Base-by-base conservation (phyloP, 2,329 filamentous ascomycete species). In the Macrophomina tecta region DNA sequence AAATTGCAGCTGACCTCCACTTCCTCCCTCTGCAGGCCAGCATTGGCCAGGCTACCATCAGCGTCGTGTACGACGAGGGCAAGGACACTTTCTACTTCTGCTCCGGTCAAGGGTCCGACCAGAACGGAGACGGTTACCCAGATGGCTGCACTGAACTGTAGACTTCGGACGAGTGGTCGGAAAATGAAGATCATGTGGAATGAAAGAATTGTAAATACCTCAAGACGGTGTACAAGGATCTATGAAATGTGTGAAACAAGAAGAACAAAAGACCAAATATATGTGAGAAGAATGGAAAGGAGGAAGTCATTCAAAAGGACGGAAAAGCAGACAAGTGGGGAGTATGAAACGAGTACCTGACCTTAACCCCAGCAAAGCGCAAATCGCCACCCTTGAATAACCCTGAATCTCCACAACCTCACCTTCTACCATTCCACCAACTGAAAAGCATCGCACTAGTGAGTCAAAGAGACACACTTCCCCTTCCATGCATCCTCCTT, bases 401-500 rank as follows among this genome's bases (percentile, higher is more conserved):
- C 23, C 23, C 23, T 23, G 23, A 23, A 23, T 23, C 23, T 23
- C 23, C 23, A 23, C 23, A 23, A 23, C 23, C 23, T 23, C 23
- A 23, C 11, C 2, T 34, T 11, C 8, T 9, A 55, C 28, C 28
- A 55, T 12, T 34, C 14, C 11, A n/a, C 55, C 40, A 16, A 23
- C 7, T 14, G 23, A 55, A 12, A 18, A 40, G 36, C 34, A 14
- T 5, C 45, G 14, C 14, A 23, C 69, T 68, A 79, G 63, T 78
- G 77, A 55, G 78, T 76, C 69, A 81, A 68, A 53, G 70, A 76
- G 8, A 79, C 71, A 63, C 73, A 74, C 69, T 70, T 74, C 23
- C 75, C 75, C 65, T 68, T 69, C 73, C 76, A 79, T 7, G 67
- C 68, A 38, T 71, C 69, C 9, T 71, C 67, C 30, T 69, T 67